Percentiles rank a stretch among this genome's conserved stretches.
phyloP scores from a whole-genome alignment of 1,139 yeast genomes.

The Hanseniaspora uvarum region DNA sequence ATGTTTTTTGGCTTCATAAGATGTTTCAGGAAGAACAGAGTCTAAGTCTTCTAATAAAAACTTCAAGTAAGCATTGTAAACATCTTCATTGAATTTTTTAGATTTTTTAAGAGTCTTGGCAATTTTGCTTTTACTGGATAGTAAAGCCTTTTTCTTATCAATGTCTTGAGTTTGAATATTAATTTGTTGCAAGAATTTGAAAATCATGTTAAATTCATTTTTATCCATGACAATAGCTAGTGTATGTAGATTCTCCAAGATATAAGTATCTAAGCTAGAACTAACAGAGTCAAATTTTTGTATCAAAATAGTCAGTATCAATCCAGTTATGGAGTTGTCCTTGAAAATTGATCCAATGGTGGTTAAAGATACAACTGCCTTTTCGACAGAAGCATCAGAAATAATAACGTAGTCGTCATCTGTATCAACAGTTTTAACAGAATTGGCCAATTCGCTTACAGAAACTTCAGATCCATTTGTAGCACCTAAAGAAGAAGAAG shows the following conservation, averaged over 20 bases:
- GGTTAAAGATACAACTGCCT: slow-evolving; percentile 63
- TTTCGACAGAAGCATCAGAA: slow-evolving; percentile 32
- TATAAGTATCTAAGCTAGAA: slow-evolving; percentile 34
- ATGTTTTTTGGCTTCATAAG: slow-evolving; percentile 34
- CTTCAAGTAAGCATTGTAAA: slow-evolving; percentile 49
- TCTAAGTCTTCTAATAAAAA: slow-evolving; percentile 54
- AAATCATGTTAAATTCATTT: slow-evolving; percentile 43
- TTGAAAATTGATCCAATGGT: slow-evolving; percentile 59
- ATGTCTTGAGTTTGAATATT: slow-evolving; percentile 31
- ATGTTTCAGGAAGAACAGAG: slow-evolving; percentile 1
- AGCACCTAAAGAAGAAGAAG: not conserved
- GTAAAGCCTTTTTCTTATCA: slow-evolving; percentile 33
- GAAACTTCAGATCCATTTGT: slow-evolving; percentile 2
- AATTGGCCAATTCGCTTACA: not conserved
- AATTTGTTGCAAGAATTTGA: slow-evolving; percentile 38
- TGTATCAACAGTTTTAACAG: not conserved
- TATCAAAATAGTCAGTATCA: slow-evolving; percentile 70
- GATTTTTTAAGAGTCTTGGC: slow-evolving; percentile 47
- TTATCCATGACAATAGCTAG: slow-evolving; percentile 46
- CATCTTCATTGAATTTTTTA: slow-evolving; percentile 35
- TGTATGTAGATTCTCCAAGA: slow-evolving; percentile 43
- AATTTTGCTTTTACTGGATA: slow-evolving; percentile 23
- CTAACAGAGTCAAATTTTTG: slow-evolving; percentile 57
- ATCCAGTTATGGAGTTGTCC: slow-evolving; percentile 66
- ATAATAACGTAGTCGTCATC: not conserved